Evolutionary conservation across 2,329 filamentous ascomycete species (phyloP).

Genomic region (Exophiala calicioides): DNA sequence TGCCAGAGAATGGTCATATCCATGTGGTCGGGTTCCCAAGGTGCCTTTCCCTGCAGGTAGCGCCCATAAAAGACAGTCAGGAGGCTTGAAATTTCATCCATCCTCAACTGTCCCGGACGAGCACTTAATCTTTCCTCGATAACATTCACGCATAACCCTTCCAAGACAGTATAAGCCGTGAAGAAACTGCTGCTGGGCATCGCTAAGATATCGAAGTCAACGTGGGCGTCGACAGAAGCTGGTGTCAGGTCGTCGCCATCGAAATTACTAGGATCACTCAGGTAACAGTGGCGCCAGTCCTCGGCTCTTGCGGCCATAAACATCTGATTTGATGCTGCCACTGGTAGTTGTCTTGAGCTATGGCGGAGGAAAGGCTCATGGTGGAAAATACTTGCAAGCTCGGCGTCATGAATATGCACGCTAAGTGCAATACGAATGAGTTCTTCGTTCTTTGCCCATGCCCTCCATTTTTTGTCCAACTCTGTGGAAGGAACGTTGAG

Average conservation of each 20-base stretch:
- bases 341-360: slow-evolving; percentile 23
- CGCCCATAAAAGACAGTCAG: slow-evolving; percentile 28
- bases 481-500: slow-evolving; percentile 15
- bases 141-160: slow-evolving; percentile 29
- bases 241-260: slow-evolving; percentile 11
- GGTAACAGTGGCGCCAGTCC: slow-evolving; percentile 25
- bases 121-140: slow-evolving; percentile 29
- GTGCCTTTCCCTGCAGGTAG: slow-evolving; percentile 26
- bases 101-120: slow-evolving; percentile 16
- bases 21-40: slow-evolving; percentile 25
- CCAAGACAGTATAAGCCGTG: slow-evolving; percentile 28
- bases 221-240: slow-evolving; percentile 20
- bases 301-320: slow-evolving; percentile 24
- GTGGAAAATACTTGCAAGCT: slow-evolving; percentile 31
- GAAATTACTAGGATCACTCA: slow-evolving; percentile 24
- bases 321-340: slow-evolving; percentile 22
- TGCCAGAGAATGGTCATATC: slow-evolving; percentile 36
- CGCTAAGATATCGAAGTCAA: slow-evolving; percentile 23
- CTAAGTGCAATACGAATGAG: slow-evolving; percentile 33
- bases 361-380: slow-evolving; percentile 28
- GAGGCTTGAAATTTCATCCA: slow-evolving; percentile 18
- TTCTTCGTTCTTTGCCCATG: slow-evolving; percentile 34
- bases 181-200: slow-evolving; percentile 24
- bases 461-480: slow-evolving; percentile 29
- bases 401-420: slow-evolving; percentile 28